Evolutionary conservation across 78 protist species (phyloP).

Genomic region (Bigelowiella natans): DNA sequence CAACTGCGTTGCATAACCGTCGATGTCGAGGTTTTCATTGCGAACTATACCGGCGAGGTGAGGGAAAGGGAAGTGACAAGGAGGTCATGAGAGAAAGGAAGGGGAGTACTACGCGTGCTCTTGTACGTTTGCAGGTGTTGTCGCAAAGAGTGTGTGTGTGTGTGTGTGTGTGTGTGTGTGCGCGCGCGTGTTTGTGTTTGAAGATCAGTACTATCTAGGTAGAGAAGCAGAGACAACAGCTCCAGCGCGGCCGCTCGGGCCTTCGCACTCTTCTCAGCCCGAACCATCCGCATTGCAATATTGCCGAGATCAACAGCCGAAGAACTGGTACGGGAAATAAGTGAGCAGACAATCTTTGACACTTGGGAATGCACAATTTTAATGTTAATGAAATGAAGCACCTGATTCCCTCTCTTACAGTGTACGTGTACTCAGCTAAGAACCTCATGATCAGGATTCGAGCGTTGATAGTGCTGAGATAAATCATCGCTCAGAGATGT

Average conservation of each 20-base stretch:
- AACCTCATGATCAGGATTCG: neutral
- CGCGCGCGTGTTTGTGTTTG: neutral
- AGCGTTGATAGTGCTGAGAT: neutral
- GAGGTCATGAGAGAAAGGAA: too few relatives aligned
- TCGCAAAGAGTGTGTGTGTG: neutral
- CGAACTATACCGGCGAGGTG: too few relatives aligned
- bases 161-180: neutral
- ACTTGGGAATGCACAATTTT: neutral
- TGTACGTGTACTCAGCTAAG: neutral
- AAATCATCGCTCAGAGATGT: too few relatives aligned
- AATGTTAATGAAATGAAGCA: neutral
- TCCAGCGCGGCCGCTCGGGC: too few relatives aligned
- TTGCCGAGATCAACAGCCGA: neutral
- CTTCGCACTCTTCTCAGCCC: neutral
- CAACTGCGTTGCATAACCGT: neutral
- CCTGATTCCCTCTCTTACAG: too few relatives aligned
- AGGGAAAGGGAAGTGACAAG: too few relatives aligned
- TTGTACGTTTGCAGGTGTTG: too few relatives aligned
- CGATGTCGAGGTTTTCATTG: neutral
- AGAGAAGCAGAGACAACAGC: neutral
- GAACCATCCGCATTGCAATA: neutral
- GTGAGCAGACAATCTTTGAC: neutral
- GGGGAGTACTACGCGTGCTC: too few relatives aligned
- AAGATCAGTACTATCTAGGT: neutral
- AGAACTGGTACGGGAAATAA: neutral